phyloP scores from a whole-genome alignment of 768 basidiomycete genomes.

The Termitomyces sp. region DNA sequence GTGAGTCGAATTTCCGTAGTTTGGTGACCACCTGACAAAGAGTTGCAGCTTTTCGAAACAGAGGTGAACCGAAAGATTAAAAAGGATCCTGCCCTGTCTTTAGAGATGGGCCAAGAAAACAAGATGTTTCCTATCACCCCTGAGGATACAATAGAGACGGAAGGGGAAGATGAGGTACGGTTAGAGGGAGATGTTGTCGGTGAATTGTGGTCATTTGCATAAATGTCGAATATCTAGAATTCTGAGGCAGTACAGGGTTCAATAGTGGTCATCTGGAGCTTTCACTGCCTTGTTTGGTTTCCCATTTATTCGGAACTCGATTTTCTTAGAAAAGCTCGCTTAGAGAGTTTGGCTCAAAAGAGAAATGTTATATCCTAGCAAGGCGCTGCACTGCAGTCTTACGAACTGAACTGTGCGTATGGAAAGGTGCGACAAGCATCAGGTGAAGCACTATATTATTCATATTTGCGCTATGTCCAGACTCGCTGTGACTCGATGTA shows the following conservation, averaged over 20 bases:
- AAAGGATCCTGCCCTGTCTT: slow-evolving; percentile 61
- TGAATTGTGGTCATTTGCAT: slow-evolving; percentile 8
- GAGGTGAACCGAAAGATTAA: slow-evolving; percentile 77
- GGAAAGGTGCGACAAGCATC: too few relatives aligned
- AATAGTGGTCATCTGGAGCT: background rate
- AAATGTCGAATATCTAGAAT: background rate
- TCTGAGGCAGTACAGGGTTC: background rate
- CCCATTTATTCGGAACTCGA: too few relatives aligned
- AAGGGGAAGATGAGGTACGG: background rate
- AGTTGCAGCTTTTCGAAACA: slow-evolving; percentile 73
- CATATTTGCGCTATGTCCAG: too few relatives aligned
- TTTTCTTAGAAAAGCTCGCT: too few relatives aligned
- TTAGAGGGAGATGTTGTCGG: slow-evolving; percentile 5
- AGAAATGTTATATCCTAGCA: too few relatives aligned
- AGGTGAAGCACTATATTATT: too few relatives aligned
- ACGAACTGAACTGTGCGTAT: too few relatives aligned
- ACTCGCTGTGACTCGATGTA: too few relatives aligned
- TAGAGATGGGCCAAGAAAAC: slow-evolving; percentile 28
- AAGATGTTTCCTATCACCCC: background rate
- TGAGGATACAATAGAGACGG: background rate
- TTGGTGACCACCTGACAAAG: background rate
- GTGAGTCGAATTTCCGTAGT: slow-evolving; percentile 33
- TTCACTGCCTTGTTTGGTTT: background rate
- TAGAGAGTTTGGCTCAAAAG: too few relatives aligned
- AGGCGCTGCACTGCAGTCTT: too few relatives aligned